Evolutionary conservation across 768 basidiomycete species (phyloP).

Genomic region (Phaeotremella fagi): DNA sequence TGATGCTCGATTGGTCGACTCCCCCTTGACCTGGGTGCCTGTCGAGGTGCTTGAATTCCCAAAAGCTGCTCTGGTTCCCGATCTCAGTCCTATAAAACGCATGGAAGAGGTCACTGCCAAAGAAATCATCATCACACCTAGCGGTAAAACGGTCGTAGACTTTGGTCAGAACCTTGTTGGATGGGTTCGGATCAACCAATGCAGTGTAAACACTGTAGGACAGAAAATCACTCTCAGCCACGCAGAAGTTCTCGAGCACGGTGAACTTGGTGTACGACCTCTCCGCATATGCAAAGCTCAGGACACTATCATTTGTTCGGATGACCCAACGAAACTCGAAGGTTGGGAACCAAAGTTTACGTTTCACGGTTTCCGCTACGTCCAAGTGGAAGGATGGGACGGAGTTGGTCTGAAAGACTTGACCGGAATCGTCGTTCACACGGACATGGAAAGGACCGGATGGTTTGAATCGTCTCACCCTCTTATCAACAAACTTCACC

Average conservation of each 20-base stretch:
- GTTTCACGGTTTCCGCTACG: constrained; percentile 44
- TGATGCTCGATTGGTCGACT: constrained; percentile 7
- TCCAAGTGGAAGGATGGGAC: constrained; percentile 21
- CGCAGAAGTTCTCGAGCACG: constrained; percentile 44
- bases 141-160: constrained; percentile 40
- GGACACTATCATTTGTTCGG: constrained; percentile 14
- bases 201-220: not conserved
- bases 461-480: constrained; percentile 32
- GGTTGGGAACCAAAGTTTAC: constrained; percentile 45
- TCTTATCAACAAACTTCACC: constrained; percentile 29
- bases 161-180: constrained; percentile 47
- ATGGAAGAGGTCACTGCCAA: constrained; percentile 14
- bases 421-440: constrained; percentile 28
- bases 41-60: constrained; percentile 17
- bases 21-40: not conserved
- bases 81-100: constrained; percentile 34
- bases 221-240: constrained; percentile 23
- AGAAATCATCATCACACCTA: constrained; percentile 35
- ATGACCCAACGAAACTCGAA: not conserved
- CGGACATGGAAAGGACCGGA: constrained; percentile 33
- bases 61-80: constrained; percentile 18
- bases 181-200: constrained; percentile 26
- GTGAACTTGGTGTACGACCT: constrained; percentile 40
- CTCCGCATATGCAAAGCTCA: constrained; percentile 26
- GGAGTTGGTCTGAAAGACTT: constrained; percentile 10